A percentile compares a stretch with the other conserved stretches of the same genome.
Evolutionary conservation across 208 protist species (phyloP).

Genomic region (Acanthamoeba castellanii): DNA sequence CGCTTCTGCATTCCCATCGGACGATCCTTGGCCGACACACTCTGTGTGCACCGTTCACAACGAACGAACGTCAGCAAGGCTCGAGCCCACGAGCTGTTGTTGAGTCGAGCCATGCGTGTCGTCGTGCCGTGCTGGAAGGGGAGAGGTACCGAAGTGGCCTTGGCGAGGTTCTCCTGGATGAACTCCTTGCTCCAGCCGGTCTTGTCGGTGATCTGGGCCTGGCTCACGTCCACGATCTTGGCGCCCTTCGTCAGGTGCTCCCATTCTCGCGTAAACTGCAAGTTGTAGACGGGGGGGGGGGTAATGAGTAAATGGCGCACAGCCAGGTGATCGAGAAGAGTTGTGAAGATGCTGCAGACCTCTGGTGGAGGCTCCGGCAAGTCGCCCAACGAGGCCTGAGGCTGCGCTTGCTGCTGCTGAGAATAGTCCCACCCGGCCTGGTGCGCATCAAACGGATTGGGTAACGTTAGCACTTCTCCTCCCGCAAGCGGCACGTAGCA

Average conservation of each 20-base stretch:
- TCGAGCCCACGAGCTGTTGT: no score
- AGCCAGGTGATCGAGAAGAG: no score
- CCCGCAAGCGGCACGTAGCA: no score
- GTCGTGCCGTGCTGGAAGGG: background rate
- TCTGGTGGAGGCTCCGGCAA: conserved; percentile 30
- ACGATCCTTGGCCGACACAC: conserved; percentile 6
- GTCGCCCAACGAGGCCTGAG: background rate
- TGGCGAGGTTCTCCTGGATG: conserved; percentile 36
- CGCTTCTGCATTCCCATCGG: background rate
- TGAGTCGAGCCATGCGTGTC: background rate
- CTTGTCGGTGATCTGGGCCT: conserved; percentile 39
- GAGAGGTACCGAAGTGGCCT: background rate
- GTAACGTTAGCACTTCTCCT: no score
- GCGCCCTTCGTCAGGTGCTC: conserved; percentile 1
- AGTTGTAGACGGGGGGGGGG: background rate
- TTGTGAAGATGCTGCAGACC: background rate
- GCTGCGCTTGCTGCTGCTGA: conserved; percentile 1
- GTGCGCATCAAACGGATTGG: no score
- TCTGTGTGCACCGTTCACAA: background rate
- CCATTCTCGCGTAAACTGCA: conserved; percentile 27
- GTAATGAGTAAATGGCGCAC: background rate
- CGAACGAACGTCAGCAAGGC: background rate
- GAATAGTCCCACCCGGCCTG: background rate
- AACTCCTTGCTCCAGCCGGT: conserved; percentile 20
- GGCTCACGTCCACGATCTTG: conserved; percentile 24